These are phyloP conservation scores for Volutella citrinella DNA, from an alignment of 2,329 filamentous ascomycete genomes.

Conservation along the genomic window DNA sequence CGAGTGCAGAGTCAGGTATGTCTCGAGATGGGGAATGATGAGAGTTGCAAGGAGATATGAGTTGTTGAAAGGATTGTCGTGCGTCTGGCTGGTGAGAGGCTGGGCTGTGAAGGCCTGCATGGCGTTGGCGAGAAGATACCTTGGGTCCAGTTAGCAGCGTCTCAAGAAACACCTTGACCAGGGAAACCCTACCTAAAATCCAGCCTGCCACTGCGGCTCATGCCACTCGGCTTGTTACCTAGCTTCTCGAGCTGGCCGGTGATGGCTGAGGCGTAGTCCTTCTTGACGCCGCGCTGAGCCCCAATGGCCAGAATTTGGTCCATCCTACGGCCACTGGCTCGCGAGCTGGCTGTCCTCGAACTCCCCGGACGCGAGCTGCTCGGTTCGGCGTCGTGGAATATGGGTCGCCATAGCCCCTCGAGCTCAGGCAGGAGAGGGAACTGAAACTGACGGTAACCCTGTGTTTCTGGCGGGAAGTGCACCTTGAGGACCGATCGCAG, in stretches of 20 bases:
- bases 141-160: conserved; percentile 25
- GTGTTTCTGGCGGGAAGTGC: conserved; percentile 47
- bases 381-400: conserved; percentile 40
- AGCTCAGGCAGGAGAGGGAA: conserved; percentile 47
- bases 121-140: conserved; percentile 58
- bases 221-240: conserved; percentile 47
- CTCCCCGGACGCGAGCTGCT: too few species aligned
- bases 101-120: conserved; percentile 58
- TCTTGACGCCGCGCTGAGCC: conserved; percentile 51
- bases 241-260: conserved; percentile 53
- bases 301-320: conserved; percentile 62
- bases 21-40: conserved; percentile 59
- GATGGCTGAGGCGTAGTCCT: conserved; percentile 46
- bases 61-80: conserved; percentile 53
- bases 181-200: conserved; percentile 51
- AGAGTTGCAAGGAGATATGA: conserved; percentile 54
- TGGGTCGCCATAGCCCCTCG: conserved; percentile 50
- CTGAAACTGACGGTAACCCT: conserved; percentile 46
- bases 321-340: conserved; percentile 37
- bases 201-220: conserved; percentile 53
- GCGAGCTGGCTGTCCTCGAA: too few species aligned
- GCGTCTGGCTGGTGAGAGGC: conserved; percentile 45
- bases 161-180: neutral
- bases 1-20: conserved; percentile 52
- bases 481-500: conserved; percentile 50